Evolutionary conservation across 2,329 filamentous ascomycete species (phyloP), one percentile per base, ranked within the genome.

Genomic region (Aspergillus sclerotialis): DNA sequence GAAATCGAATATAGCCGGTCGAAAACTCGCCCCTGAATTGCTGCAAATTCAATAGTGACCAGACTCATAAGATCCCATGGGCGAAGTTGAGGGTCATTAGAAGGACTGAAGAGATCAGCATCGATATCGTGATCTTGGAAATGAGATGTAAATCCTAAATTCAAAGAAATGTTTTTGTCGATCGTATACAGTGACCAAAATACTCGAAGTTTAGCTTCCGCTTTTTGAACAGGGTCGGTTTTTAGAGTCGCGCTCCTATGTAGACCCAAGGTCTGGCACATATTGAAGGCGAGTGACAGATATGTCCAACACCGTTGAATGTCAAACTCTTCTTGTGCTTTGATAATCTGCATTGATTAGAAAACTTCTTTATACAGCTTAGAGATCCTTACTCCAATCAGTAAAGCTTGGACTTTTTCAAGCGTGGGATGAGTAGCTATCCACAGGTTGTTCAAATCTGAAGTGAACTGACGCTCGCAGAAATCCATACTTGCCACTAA

Each of bases 61-160:
- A 53, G 37, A 3, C 41, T 40, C 35, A 51, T 50, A 15, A 49
- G 27, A 27, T 53, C 50, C 50, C 50, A 53, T 1, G 50, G 40
- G 4, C 33, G 36, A 11, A 45, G 37, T 10, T 36, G 38, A 3
- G 44, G 38, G 12, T 53, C 37, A 4, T 35, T 17, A 0, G 49
- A 52, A 2, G 47, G 43, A 0, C 31, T 35, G 25, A 50, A 49
- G 0, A 44, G 31, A 3, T 44, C 44, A 1, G 44, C 37, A 24
- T 53, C 50, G 11, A 53, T 50, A 17, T 53, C 50, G 28, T 53
- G 48, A 23, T 53, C 49, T n/a, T 52, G 49, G 13, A 53, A 46
- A 24, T 50, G 48, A 1, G 50, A 49, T 2, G 42, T 43, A 13
- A 50, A 33, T 3, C 50, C 50, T 5, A 53, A 36, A 10, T 46